A percentile compares a stretch with the other conserved stretches of the same genome.
Conservation (phyloP, 1,284 basidiomycete genomes). For the Ustilago trichophora region DNA sequence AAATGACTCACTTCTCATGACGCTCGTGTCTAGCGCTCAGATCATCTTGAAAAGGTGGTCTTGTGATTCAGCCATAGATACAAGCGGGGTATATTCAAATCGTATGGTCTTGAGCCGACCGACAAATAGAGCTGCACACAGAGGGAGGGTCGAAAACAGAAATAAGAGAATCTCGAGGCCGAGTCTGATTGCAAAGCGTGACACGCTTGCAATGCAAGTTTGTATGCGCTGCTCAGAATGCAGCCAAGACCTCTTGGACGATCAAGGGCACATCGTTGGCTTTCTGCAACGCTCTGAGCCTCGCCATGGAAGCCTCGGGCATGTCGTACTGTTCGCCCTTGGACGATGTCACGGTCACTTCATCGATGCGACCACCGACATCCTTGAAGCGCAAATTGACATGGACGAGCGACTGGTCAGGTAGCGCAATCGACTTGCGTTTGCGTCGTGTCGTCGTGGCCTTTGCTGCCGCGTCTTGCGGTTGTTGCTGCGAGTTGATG, state of each 20-base stretch:
- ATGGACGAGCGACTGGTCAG: constrained; percentile 31
- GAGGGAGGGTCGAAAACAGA: too few species aligned
- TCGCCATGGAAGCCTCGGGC: constrained; percentile 40
- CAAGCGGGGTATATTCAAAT: too few species aligned
- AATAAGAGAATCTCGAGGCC: too few species aligned
- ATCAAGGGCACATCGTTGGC: constrained; percentile 51
- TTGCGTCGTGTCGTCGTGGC: constrained; percentile 19
- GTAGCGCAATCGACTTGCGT: constrained; percentile 41
- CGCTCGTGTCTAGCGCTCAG: too few species aligned
- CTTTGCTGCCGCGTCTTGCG: constrained; percentile 16
- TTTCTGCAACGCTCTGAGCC: constrained; percentile 35
- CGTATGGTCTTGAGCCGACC: too few species aligned
- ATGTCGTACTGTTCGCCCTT: constrained; percentile 45
- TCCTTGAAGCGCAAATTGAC: constrained; percentile 45
- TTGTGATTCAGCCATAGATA: too few species aligned
- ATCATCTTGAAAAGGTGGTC: too few species aligned
- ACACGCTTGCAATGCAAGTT: too few species aligned
- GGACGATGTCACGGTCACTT: constrained; percentile 38
- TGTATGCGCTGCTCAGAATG: constrained; percentile 31
- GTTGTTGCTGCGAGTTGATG: constrained; percentile 12
- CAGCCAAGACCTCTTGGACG: constrained; percentile 43
- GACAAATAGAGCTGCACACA: too few species aligned
- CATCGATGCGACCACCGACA: constrained; percentile 43
- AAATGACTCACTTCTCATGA: too few species aligned
- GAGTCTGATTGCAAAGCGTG: too few species aligned